These are phyloP conservation scores for Cercospora sp. DNA, from an alignment of 2,329 filamentous ascomycete genomes.

Conservation along the genomic window DNA sequence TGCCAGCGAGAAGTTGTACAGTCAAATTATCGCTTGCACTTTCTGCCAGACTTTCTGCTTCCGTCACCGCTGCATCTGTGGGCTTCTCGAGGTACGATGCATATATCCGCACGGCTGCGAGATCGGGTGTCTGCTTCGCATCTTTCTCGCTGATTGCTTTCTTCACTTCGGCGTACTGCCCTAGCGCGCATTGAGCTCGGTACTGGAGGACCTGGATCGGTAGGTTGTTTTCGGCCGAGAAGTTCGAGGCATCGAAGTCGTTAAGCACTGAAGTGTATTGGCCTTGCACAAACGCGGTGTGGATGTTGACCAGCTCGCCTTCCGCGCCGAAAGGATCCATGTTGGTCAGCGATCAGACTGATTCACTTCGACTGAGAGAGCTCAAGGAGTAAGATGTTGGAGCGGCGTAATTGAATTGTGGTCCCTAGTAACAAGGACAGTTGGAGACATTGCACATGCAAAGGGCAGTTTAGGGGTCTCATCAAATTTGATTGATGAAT, in stretches of 20 bases:
- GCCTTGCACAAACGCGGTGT: constrained; percentile 68
- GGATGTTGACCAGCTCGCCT: constrained; percentile 67
- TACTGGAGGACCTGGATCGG: constrained; percentile 76
- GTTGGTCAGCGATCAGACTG: constrained; percentile 16
- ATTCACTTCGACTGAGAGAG: neutral
- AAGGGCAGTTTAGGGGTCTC: neutral
- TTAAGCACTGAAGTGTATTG: constrained; percentile 79
- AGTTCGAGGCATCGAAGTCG: constrained; percentile 77
- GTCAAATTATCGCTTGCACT: constrained; percentile 69
- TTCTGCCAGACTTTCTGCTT: constrained; percentile 68
- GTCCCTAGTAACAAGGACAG: neutral
- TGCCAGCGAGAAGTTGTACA: constrained; percentile 81
- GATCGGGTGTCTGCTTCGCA: constrained; percentile 61
- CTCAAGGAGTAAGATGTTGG: neutral
- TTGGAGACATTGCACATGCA: constrained; percentile 4
- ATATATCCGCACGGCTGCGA: constrained; percentile 73
- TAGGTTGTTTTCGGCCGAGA: constrained; percentile 75
- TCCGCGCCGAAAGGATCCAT: constrained; percentile 67
- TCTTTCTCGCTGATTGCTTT: constrained; percentile 65
- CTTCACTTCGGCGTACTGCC: constrained; percentile 72
- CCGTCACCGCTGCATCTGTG: constrained; percentile 47
- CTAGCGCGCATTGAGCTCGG: constrained; percentile 79
- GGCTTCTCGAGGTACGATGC: constrained; percentile 57
- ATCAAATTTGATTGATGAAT: neutral
- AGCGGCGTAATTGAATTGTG: neutral